These are phyloP conservation scores for Septoria petroselini DNA, from an alignment of 2,329 filamentous ascomycete genomes.

Conservation along the genomic window DNA sequence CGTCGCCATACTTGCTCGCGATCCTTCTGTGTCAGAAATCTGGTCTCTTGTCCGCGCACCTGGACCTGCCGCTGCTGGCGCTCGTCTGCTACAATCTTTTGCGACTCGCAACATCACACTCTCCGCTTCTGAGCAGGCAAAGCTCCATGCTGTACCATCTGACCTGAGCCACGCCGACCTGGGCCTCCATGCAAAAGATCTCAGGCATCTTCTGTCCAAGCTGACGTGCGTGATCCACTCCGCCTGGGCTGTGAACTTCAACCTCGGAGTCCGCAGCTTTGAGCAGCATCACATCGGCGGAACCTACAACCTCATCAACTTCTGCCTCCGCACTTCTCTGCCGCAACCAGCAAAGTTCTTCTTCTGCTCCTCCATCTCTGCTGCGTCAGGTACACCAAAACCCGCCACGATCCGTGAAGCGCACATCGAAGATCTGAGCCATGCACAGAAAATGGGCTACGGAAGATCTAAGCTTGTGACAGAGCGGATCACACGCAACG, in stretches of 20 bases:
- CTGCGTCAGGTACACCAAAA: constrained; percentile 20
- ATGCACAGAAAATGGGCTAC: constrained; percentile 37
- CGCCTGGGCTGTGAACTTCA: constrained; percentile 43
- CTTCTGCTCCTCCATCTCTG: constrained; percentile 42
- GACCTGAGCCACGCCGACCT: constrained; percentile 30
- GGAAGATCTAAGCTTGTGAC: constrained; percentile 41
- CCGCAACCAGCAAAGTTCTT: constrained; percentile 33
- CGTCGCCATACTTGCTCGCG: constrained; percentile 40
- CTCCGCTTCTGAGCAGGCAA: constrained; percentile 10
- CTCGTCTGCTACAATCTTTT: constrained; percentile 39
- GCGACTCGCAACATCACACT: constrained; percentile 37
- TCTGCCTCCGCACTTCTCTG: constrained; percentile 27
- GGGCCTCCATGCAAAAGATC: constrained; percentile 28
- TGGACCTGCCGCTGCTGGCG: constrained; percentile 30
- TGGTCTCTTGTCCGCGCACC: constrained; percentile 55
- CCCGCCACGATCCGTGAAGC: constrained; percentile 34
- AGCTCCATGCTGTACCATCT: constrained; percentile 29
- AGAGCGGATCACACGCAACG: constrained; percentile 34
- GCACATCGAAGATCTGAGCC: constrained; percentile 28
- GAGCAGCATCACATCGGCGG: constrained; percentile 34
- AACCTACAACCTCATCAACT: constrained; percentile 33
- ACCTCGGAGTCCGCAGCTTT: constrained; percentile 36
- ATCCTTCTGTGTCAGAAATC: constrained; percentile 38
- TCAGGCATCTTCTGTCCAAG: constrained; percentile 25
- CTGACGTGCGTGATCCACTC: constrained; percentile 39